A percentile compares a stretch with the other conserved stretches of the same genome.
Evolutionary conservation across 1,284 basidiomycete species (phyloP).

Genomic region (Moniliella sp.): DNA sequence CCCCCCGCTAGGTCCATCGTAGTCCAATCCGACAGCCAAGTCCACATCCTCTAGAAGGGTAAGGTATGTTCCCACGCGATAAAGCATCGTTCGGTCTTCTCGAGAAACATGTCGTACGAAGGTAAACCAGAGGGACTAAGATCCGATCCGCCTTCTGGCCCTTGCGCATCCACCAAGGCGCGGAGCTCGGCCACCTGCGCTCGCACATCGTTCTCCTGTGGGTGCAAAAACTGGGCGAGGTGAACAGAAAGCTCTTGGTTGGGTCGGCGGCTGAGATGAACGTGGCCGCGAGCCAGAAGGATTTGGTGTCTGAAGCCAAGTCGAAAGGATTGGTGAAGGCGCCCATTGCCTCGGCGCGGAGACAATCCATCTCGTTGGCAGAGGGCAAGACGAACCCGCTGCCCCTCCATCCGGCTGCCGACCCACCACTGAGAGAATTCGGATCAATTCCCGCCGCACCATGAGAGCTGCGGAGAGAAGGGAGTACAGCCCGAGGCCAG

Average conservation of each 20-base stretch:
- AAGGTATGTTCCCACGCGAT: slow-evolving; percentile 5
- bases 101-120: too few relatives aligned
- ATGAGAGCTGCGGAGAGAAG: slow-evolving; percentile 12
- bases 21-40: slow-evolving; percentile 13
- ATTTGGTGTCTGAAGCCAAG: slow-evolving; percentile 11
- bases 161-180: too few relatives aligned
- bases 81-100: slow-evolving; percentile 3
- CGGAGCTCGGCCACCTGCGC: too few relatives aligned
- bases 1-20: slow-evolving; percentile 17
- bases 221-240: too few relatives aligned
- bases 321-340: slow-evolving; percentile 13
- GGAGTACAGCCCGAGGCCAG: too few relatives aligned
- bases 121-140: too few relatives aligned
- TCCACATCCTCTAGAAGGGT: slow-evolving; percentile 15
- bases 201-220: too few relatives aligned
- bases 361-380: slow-evolving; percentile 11
- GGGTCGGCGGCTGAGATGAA: slow-evolving; percentile 12
- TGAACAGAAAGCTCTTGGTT: slow-evolving; percentile 6
- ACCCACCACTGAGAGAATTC: slow-evolving; percentile 22
- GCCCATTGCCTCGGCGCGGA: slow-evolving; percentile 11
- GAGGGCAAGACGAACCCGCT: slow-evolving; percentile 33
- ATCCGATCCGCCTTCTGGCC: too few relatives aligned
- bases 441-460: slow-evolving; percentile 12
- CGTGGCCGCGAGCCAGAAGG: slow-evolving; percentile 10
- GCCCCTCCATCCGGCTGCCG: slow-evolving; percentile 30